These are phyloP conservation scores for Aureobasidium sp. DNA, from an alignment of 2,329 filamentous ascomycete genomes.

Conservation along the genomic window DNA sequence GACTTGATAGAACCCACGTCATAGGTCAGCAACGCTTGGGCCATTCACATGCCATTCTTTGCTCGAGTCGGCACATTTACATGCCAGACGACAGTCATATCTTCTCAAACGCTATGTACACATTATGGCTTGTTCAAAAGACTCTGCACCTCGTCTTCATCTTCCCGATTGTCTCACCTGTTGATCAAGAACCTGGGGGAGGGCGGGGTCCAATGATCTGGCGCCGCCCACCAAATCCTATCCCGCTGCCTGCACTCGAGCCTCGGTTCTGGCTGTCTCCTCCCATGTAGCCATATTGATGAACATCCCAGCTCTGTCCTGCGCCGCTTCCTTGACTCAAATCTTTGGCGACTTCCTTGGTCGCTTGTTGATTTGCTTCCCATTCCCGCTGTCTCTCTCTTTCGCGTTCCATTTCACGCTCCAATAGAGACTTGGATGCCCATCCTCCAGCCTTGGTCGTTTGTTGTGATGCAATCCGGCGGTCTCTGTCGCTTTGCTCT, in stretches of 20 bases:
- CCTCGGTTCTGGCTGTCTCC: conserved; percentile 64
- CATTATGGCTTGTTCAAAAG: not conserved
- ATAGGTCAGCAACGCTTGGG: not conserved
- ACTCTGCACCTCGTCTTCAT: not conserved
- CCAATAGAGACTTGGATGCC: conserved; percentile 62
- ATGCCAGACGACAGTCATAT: not conserved
- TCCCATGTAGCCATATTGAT: conserved; percentile 68
- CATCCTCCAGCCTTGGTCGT: conserved; percentile 55
- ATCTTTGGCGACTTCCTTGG: conserved; percentile 47
- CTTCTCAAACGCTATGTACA: conserved; percentile 1
- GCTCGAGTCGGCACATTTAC: not conserved
- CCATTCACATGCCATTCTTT: not conserved
- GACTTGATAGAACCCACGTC: not conserved
- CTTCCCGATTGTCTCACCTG: not conserved
- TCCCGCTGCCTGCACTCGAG: conserved; percentile 52
- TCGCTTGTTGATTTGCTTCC: conserved; percentile 65
- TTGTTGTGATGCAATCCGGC: conserved; percentile 49
- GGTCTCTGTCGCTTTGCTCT: conserved; percentile 47
- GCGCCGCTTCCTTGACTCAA: conserved; percentile 55
- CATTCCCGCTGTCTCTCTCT: conserved; percentile 69
- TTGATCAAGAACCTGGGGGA: conserved; percentile 27
- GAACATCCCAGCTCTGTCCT: conserved; percentile 67
- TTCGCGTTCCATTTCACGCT: conserved; percentile 75
- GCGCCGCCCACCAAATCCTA: conserved; percentile 56
- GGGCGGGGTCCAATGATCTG: conserved; percentile 75